Base-by-base conservation (phyloP, 2,329 filamentous ascomycete genomes). In the Dothistroma septosporum region DNA sequence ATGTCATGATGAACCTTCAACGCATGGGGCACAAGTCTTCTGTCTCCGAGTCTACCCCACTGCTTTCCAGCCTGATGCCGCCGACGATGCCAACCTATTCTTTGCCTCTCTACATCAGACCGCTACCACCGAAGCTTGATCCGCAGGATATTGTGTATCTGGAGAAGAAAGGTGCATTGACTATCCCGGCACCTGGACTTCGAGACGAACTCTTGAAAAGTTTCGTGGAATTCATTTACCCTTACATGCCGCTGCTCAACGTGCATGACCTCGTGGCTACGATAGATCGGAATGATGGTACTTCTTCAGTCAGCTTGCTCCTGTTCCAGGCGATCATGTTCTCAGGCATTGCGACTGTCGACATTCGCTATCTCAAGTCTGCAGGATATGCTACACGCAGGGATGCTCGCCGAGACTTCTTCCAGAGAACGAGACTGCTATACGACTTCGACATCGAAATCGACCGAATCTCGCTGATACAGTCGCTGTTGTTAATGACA, bases 261-360 rank as follows among this genome's bases (percentile, higher is more conserved):
- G 69, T 87, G 53, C 81, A 85, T 64, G 84, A 87, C 33, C 84
- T 87, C 60, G 71, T 87, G 10, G 74, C 78, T 54, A 81, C 83
- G 49, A 82, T 92, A 65, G 85, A 87, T 68, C 80, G 82, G 60
- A 80, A 82, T 11, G 88, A 94, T 73, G 90, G 89, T 14, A 80
- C 83, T 52, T 82, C 85, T 67, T 87, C 88, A 10, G 82, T 92
- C 70, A 96, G 92, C 77, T 79, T 97, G 68, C 84, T 97, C 61
- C 79, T 97, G 1, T 97, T 96, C 75, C 93, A 97, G 73, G 90
- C 92, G 11, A 88, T 96, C 70, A 96, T 97, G 91, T 97, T 97
- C 73, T 88, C 91, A 1, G 92, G 90, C 1, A 90, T 90, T 1
- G 91, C 92, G 0, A 96, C 94, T 73, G 87, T 96, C 60, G 91